Evolutionary conservation across 2,329 filamentous ascomycete species (phyloP).

Genomic region (Penicillium sclerotigenum): DNA sequence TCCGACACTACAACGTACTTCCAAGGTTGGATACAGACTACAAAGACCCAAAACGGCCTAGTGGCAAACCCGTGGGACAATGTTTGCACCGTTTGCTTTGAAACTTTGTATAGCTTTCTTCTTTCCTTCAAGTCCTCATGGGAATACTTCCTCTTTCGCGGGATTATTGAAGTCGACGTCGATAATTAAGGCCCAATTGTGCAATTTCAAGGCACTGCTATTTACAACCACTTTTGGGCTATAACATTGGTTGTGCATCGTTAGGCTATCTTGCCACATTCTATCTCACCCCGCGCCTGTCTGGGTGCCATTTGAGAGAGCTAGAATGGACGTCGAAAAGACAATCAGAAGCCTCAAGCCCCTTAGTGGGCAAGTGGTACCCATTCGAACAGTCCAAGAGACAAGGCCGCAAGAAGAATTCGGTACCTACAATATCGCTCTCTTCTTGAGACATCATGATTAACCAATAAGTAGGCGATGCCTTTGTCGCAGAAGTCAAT

Average conservation of each 20-base stretch:
- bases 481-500: conserved; percentile 45
- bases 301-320: neutral
- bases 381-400: conserved; percentile 46
- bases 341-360: conserved; percentile 29
- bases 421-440: conserved; percentile 26
- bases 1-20: too few relatives aligned
- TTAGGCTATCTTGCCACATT: neutral
- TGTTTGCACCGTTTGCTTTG: conserved; percentile 5
- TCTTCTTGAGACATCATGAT: neutral
- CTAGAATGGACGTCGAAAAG: conserved; percentile 24
- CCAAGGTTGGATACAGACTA: too few relatives aligned
- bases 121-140: neutral
- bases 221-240: neutral
- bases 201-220: neutral
- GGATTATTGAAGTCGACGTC: neutral
- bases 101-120: conserved; percentile 7
- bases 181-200: too few relatives aligned
- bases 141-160: neutral
- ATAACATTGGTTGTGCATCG: neutral
- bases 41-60: neutral
- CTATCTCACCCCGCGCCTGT: neutral
- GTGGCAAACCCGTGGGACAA: neutral
- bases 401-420: conserved; percentile 40
- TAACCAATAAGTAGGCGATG: conserved; percentile 36
- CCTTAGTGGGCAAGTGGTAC: conserved; percentile 35